phyloP scores from a whole-genome alignment of 169 alveolate species.

The Cryptosporidium parvum region DNA sequence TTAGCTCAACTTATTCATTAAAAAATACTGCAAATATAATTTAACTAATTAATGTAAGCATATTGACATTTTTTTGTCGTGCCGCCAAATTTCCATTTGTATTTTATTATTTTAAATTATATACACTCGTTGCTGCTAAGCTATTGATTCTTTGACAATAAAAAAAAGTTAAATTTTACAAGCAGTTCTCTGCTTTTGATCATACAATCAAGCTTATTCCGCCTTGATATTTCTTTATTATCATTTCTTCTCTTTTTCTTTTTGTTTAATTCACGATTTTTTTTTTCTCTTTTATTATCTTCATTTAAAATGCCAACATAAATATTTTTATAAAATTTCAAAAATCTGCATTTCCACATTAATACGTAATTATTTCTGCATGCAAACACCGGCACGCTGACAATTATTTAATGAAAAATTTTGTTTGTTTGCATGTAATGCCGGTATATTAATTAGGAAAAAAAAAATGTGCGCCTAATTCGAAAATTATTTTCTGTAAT shows the following conservation, averaged over 20 bases:
- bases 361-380: conserved; percentile 2
- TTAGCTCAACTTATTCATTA: neutral
- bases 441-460: neutral
- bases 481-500: neutral
- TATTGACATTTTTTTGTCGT: neutral
- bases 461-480: neutral
- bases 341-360: neutral
- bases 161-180: neutral
- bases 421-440: neutral
- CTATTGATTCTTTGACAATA: no score
- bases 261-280: no score
- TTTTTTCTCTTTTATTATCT: neutral
- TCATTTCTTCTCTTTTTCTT: neutral
- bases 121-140: no score
- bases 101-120: no score
- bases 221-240: neutral
- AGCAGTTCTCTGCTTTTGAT: no score
- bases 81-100: neutral
- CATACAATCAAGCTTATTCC: no score
- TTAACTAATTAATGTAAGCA: no score
- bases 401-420: neutral
- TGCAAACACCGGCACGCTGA: neutral
- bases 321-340: neutral
- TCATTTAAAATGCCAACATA: neutral
- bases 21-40: neutral